phyloP scores from a whole-genome alignment of 2,329 filamentous ascomycete genomes.

The Amesomyces nigricolor region DNA sequence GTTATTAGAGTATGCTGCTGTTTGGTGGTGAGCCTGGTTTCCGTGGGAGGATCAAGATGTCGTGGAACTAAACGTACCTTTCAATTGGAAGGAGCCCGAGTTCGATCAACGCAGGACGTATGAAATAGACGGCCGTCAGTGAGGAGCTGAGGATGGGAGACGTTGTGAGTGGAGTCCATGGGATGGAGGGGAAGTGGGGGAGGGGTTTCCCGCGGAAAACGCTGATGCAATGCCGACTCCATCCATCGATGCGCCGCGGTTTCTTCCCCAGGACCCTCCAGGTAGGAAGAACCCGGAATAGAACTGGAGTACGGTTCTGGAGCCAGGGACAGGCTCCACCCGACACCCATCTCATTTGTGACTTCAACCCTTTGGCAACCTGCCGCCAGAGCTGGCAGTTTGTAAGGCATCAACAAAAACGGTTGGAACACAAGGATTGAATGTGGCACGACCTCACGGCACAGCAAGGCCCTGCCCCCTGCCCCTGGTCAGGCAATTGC shows the following conservation, averaged over 20 bases:
- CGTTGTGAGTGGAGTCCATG: not conserved
- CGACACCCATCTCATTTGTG: not conserved
- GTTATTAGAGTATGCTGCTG: too few relatives aligned
- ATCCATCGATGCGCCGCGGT: not conserved
- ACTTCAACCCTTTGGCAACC: not conserved
- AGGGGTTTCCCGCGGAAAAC: not conserved
- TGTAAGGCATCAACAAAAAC: slow-evolving; percentile 5
- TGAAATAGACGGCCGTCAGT: too few relatives aligned
- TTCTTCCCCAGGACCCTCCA: too few relatives aligned
- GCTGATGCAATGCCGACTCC: slow-evolving; percentile 5
- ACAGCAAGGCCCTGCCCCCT: not conserved
- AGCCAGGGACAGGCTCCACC: too few relatives aligned
- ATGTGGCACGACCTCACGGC: not conserved
- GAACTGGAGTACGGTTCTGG: too few relatives aligned
- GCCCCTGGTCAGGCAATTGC: not conserved
- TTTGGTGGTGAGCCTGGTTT: too few relatives aligned
- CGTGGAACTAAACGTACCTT: too few relatives aligned
- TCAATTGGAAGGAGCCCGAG: too few relatives aligned
- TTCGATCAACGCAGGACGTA: too few relatives aligned
- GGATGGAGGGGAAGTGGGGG: not conserved
- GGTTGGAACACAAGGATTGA: not conserved
- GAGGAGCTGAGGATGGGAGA: too few relatives aligned
- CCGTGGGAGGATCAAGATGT: too few relatives aligned
- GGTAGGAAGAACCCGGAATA: too few relatives aligned
- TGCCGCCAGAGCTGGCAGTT: slow-evolving; percentile 1